These are phyloP conservation scores for Crithidia bombi DNA, from an alignment of 208 protist genomes.

Conservation along the genomic window DNA sequence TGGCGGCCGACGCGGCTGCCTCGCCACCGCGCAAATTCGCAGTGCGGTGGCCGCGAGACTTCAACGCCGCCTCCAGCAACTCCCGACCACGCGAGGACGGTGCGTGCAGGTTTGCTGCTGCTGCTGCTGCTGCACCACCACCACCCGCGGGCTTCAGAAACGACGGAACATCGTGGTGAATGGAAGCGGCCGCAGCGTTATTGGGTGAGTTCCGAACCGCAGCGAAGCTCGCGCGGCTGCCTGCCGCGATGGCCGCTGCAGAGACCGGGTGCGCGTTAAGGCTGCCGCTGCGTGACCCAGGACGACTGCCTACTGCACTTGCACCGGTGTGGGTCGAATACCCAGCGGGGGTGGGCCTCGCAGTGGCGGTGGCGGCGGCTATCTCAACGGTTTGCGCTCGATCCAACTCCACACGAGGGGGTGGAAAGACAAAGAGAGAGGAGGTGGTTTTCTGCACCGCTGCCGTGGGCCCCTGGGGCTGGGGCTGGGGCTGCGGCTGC, in stretches of 20 bases:
- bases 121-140: neutral
- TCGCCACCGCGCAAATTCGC: neutral
- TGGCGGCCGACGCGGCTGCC: neutral
- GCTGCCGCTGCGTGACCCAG: constrained; percentile 19
- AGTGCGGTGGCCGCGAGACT: constrained; percentile 16
- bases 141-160: constrained; percentile 24
- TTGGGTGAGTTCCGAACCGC: neutral
- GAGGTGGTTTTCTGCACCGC: neutral
- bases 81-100: constrained; percentile 23
- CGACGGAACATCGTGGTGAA: constrained; percentile 13
- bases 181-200: neutral
- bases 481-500: no score
- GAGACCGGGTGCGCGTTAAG: neutral
- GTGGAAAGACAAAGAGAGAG: neutral
- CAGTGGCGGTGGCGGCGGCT: neutral
- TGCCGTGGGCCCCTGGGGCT: neutral
- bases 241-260: neutral
- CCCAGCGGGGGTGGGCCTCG: neutral
- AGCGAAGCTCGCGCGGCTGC: neutral
- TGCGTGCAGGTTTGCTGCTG: neutral
- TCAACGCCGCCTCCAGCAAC: constrained; percentile 36
- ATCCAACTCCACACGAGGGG: neutral
- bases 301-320: neutral
- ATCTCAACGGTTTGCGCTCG: neutral
- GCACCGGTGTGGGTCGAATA: neutral